phyloP scores from a whole-genome alignment of 768 basidiomycete genomes.

The Termitomyces sp. region DNA sequence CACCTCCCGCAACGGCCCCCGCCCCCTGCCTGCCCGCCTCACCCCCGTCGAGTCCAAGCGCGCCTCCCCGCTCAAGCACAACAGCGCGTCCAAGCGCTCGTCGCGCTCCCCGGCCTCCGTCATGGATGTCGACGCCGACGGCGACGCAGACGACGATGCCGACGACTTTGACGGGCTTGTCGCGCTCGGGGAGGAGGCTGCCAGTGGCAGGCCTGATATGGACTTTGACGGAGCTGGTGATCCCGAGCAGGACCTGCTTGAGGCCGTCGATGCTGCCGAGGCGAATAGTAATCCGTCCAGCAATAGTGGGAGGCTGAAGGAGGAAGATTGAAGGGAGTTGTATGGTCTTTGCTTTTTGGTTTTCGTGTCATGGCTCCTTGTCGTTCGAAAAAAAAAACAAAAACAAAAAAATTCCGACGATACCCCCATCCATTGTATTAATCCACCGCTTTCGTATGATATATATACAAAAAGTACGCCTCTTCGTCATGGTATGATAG shows the following conservation, averaged over 20 bases:
- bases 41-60: not conserved
- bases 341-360: not conserved
- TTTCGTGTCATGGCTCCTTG: not conserved
- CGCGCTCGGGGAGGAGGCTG: constrained; percentile 8
- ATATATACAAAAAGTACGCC: not conserved
- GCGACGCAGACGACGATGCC: constrained; percentile 23
- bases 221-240: constrained; percentile 21
- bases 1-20: constrained; percentile 6
- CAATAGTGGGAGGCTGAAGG: constrained; percentile 18
- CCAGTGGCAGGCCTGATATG: constrained; percentile 2
- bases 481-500: not conserved
- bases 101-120: constrained; percentile 5
- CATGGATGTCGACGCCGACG: constrained; percentile 29
- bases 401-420: too few relatives aligned
- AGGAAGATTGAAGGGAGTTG: constrained; percentile 9
- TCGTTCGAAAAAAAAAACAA: too few relatives aligned
- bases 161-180: constrained; percentile 24
- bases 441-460: not conserved
- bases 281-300: constrained; percentile 29
- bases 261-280: constrained; percentile 46
- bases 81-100: constrained; percentile 14
- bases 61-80: constrained; percentile 8
- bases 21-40: not conserved
- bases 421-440: constrained; percentile 1
- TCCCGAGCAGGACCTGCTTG: constrained; percentile 42